phyloP scores from a whole-genome alignment of 2,329 filamentous ascomycete species.

The Cercospora sesami region DNA sequence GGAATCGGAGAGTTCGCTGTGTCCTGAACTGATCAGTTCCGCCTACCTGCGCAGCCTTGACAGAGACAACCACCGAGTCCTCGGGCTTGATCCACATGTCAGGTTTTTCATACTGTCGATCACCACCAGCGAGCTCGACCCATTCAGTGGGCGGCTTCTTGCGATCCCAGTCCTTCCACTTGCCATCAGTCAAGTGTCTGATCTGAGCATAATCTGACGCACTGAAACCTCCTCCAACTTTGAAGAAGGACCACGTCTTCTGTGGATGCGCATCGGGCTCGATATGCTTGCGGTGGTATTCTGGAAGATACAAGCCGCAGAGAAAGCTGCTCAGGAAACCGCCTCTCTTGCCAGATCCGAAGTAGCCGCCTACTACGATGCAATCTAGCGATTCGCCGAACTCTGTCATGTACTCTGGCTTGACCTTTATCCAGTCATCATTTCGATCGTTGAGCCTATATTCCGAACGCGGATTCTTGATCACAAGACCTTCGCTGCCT shows the following conservation, averaged over 20 bases:
- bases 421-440: conserved; percentile 97
- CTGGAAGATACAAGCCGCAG: conserved; percentile 65
- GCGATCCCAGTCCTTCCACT: conserved; percentile 84
- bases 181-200: conserved; percentile 79
- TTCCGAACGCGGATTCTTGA: conserved; percentile 87
- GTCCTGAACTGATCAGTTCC: conserved; percentile 75
- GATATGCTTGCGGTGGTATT: neutral
- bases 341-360: conserved; percentile 80
- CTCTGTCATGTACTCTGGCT: conserved; percentile 96
- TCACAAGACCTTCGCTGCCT: conserved; percentile 82
- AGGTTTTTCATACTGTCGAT: conserved; percentile 72
- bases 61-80: conserved; percentile 82
- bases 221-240: conserved; percentile 91
- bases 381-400: conserved; percentile 93
- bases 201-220: conserved; percentile 83
- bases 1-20: conserved; percentile 80
- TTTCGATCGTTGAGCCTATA: conserved; percentile 88
- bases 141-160: conserved; percentile 73
- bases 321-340: conserved; percentile 82
- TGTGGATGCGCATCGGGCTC: conserved; percentile 54
- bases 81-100: conserved; percentile 91
- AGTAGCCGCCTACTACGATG: conserved; percentile 87
- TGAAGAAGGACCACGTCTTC: conserved; percentile 93
- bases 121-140: conserved; percentile 78
- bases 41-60: conserved; percentile 81